Conservation (phyloP, 768 basidiomycete genomes). For the Rhodocollybia butyracea region DNA sequence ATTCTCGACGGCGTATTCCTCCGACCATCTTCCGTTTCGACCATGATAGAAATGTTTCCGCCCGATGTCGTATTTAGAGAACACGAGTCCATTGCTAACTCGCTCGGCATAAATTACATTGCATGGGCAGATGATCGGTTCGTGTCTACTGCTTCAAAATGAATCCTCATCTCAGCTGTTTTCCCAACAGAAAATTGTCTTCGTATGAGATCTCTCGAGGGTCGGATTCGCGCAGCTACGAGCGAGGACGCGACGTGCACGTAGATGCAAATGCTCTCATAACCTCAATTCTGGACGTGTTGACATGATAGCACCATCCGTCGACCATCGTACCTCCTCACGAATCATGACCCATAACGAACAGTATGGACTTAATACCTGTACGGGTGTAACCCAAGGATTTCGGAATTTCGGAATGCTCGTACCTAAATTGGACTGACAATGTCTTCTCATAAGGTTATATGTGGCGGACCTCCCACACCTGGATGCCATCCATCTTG, state of each 20-base stretch:
- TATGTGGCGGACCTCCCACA: too few relatives aligned
- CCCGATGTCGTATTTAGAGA: constrained; percentile 62
- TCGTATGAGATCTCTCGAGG: constrained; percentile 19
- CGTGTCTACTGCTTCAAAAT: constrained; percentile 1
- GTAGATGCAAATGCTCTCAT: constrained; percentile 42
- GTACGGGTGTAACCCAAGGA: too few relatives aligned
- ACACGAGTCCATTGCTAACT: constrained; percentile 51
- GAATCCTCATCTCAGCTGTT: background rate
- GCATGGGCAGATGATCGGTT: constrained; percentile 48
- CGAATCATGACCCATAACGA: too few relatives aligned
- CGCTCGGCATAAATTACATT: constrained; percentile 53
- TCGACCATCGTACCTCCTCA: too few relatives aligned
- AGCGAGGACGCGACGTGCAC: constrained; percentile 22
- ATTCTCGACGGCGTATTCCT: constrained; percentile 72
- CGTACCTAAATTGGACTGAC: too few relatives aligned
- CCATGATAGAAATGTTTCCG: constrained; percentile 78
- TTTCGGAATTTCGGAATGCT: too few relatives aligned
- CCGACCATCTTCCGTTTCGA: constrained; percentile 54
- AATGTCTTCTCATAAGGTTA: too few relatives aligned
- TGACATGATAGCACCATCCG: constrained; percentile 5
- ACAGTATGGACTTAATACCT: too few relatives aligned
- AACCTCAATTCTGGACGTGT: constrained; percentile 29
- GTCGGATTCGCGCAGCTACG: constrained; percentile 27
- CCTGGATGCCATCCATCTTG: too few relatives aligned
- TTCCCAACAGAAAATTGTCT: constrained; percentile 31